phyloP scores from a whole-genome alignment of 805 yeast genomes.

The Pichia phayaonensis region DNA sequence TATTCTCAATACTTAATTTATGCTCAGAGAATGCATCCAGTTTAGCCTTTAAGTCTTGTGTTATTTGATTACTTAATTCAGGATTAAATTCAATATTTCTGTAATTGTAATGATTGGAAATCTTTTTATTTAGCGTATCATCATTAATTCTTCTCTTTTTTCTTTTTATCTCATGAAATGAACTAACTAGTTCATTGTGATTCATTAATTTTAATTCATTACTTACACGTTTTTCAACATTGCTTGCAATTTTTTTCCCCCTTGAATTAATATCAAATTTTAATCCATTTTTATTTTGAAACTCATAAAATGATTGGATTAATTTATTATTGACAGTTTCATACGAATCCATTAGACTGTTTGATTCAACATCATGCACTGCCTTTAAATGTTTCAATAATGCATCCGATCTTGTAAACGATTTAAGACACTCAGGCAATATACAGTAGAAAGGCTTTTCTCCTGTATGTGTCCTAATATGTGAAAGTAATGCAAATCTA shows the following conservation, averaged over 20 bases:
- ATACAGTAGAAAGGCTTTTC: conserved; percentile 60
- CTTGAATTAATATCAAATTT: conserved; percentile 1
- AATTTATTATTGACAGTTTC: conserved; percentile 12
- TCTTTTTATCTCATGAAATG: conserved; percentile 5
- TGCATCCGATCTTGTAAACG: conserved; percentile 54
- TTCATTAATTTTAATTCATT: conserved; percentile 2
- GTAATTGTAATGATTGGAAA: conserved; percentile 8
- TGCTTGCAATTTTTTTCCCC: conserved; percentile 4
- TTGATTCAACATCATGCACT: conserved; percentile 44
- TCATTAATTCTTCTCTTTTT: conserved; percentile 3
- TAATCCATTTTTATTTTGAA: conserved; percentile 6
- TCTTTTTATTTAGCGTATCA: conserved; percentile 8
- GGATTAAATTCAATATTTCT: conserved; percentile 14
- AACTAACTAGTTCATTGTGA: conserved; percentile 11
- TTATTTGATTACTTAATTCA: conserved; percentile 5
- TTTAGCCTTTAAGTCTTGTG: conserved; percentile 6
- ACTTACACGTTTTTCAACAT: conserved; percentile 1
- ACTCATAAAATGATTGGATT: not conserved
- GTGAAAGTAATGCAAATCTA: conserved; percentile 52
- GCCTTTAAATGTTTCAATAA: conserved; percentile 56
- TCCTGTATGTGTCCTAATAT: conserved; percentile 58
- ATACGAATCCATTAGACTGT: conserved; percentile 16
- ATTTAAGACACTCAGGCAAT: conserved; percentile 57
- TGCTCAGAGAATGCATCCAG: conserved; percentile 6
- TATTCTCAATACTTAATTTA: conserved; percentile 1